These are phyloP conservation scores for Escallonia rubra DNA, from an alignment of 129 eudicot species.

Conservation along the genomic window DNA sequence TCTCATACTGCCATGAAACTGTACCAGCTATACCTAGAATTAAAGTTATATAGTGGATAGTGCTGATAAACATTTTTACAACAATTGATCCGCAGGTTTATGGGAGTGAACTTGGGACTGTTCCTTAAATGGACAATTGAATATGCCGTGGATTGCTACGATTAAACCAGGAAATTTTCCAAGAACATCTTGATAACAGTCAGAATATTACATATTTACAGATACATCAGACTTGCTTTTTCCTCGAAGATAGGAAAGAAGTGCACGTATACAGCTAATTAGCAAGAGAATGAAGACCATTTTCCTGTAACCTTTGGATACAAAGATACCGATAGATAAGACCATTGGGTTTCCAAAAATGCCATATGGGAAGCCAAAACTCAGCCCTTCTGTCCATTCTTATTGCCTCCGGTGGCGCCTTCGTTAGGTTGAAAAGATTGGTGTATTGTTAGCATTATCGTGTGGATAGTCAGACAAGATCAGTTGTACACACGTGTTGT, in stretches of 20 bases:
- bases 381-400: constrained; percentile 19
- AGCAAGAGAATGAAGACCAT: not conserved
- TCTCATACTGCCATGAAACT: no score
- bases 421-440: constrained; percentile 20
- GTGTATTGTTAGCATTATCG: constrained; percentile 52
- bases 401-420: constrained; percentile 16
- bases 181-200: not conserved
- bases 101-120: no score
- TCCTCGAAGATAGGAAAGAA: not conserved
- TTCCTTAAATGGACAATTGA: not conserved
- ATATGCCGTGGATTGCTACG: no score
- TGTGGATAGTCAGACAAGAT: constrained; percentile 35
- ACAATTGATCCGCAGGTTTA: no score
- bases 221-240: constrained; percentile 12
- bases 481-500: constrained; percentile 45
- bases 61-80: no score
- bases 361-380: constrained; percentile 22
- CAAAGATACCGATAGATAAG: constrained; percentile 3
- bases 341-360: constrained; percentile 30
- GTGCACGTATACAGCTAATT: constrained; percentile 10
- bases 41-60: no score
- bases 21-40: no score
- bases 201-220: constrained; percentile 21
- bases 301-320: constrained; percentile 6
- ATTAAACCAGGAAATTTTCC: not conserved